These are phyloP conservation scores for Trichoderma afroharzianum DNA, from an alignment of 2,329 filamentous ascomycete species.

Conservation along the genomic window DNA sequence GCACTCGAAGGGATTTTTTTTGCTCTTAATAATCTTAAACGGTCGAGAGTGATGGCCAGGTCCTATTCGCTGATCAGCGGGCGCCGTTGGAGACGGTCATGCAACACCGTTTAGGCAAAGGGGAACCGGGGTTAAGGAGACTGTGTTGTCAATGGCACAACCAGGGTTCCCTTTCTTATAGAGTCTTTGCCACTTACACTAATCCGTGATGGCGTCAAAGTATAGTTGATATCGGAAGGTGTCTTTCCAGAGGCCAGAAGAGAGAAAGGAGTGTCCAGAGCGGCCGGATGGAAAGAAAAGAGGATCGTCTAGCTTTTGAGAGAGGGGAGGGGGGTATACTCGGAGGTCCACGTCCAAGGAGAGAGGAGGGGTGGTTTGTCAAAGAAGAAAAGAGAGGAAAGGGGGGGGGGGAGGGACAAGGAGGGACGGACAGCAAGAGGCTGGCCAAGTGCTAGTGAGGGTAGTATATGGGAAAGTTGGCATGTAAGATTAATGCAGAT, in stretches of 20 bases:
- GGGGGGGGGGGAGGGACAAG: background rate
- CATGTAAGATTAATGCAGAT: conserved; percentile 10
- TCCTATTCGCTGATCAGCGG: conserved; percentile 16
- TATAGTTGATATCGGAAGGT: background rate
- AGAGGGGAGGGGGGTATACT: background rate
- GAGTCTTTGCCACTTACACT: conserved; percentile 13
- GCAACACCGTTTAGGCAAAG: conserved; percentile 17
- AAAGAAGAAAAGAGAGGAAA: background rate
- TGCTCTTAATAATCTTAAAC: conserved; percentile 13
- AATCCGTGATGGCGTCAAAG: conserved; percentile 14
- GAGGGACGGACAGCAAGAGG: conserved; percentile 1
- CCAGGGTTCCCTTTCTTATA: conserved; percentile 11
- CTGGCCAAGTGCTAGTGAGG: conserved; percentile 6
- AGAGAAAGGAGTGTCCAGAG: background rate
- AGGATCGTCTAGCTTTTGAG: background rate
- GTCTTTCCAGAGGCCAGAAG: background rate
- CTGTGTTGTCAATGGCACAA: conserved; percentile 7
- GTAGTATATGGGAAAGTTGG: background rate
- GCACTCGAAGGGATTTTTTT: conserved; percentile 7
- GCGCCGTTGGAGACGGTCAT: conserved; percentile 16
- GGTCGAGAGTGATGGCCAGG: conserved; percentile 6
- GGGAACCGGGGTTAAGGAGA: conserved; percentile 4
- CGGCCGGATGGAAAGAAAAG: background rate
- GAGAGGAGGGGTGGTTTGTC: background rate
- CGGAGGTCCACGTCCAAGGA: background rate